phyloP scores from a whole-genome alignment of 805 yeast species.

The Wickerhamiella cacticola region DNA sequence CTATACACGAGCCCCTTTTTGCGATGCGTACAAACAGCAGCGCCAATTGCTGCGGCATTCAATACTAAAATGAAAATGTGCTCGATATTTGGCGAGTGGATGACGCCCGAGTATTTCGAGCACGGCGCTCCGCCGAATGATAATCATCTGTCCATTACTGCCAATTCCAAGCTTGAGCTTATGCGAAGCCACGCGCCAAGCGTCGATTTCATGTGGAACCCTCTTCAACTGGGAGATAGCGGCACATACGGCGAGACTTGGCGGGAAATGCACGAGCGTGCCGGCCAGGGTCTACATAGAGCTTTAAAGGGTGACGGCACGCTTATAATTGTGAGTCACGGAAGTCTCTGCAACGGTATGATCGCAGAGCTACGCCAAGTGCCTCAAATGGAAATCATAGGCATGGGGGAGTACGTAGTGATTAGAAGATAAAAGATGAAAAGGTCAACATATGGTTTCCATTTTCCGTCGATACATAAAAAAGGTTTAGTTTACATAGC shows the following conservation, averaged over 20 bases:
- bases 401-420: conserved; percentile 19
- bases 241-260: conserved; percentile 32
- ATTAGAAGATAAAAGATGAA: not conserved
- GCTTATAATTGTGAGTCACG: conserved; percentile 30
- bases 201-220: conserved; percentile 18
- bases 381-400: conserved; percentile 27
- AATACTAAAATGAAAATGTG: conserved; percentile 22
- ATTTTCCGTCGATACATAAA: too few species aligned
- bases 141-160: conserved; percentile 20
- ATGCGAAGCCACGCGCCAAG: conserved; percentile 12
- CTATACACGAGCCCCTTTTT: conserved; percentile 29
- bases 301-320: conserved; percentile 18
- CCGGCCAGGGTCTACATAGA: conserved; percentile 22
- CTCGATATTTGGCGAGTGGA: conserved; percentile 32
- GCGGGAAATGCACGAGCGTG: conserved; percentile 29
- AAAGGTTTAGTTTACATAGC: not conserved
- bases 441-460: too few species aligned
- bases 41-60: conserved; percentile 20
- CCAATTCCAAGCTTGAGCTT: conserved; percentile 22
- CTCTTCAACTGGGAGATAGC: conserved; percentile 6
- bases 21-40: conserved; percentile 31
- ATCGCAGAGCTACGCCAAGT: conserved; percentile 26
- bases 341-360: conserved; percentile 31
- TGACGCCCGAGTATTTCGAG: conserved; percentile 30
- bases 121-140: conserved; percentile 29